Evolutionary conservation across 2,329 filamentous ascomycete species (phyloP), one percentile per base, ranked within the genome.

Genomic region (Helicocarpus griseus): DNA sequence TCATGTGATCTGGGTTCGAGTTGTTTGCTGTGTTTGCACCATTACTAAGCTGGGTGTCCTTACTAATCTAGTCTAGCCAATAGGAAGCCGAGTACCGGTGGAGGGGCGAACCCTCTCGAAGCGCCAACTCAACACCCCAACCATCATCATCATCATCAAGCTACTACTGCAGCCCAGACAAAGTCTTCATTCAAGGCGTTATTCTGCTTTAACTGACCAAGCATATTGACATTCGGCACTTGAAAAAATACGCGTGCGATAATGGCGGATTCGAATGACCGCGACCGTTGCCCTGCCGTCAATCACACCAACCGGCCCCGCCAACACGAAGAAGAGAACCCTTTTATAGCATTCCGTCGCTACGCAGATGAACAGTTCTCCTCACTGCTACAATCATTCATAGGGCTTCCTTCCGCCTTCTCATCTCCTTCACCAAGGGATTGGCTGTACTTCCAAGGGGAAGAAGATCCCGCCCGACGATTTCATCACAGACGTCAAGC

Each of bases 321-420:
- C 9, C 38, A 22, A 8, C 19, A 19, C 11, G 13, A 50, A 49
- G 63, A 69, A 53, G 65, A 71, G 54, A 81, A 81, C 54, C 78
- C 79, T 1, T 82, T 83, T 64, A 73, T 80, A 51, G 70, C 74
- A 28, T 82, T 83, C 66, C 80, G 80, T 57, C 77, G 76, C 55
- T 81, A 78, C 62, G 77, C 79, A 51, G 80, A 83, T 58, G 74
- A 77, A 44, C 77, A 79, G 52, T 72, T 82, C 57, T 74, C 73
- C 7, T 75, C 74, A 14, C 64, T 83, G 48, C 64, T 82, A 51
- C 75, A 76, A 55, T 72, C 72, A 17, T 66, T 81, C 50, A 74
- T 77, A 52, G 70, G 73, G 26, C 64, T 76, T 39, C 67, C 75
- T 17, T 67, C 70, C 3, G 62, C 62, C 11, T 53, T 65, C 9